These are phyloP conservation scores for Pezizomycotina sp. DNA, from an alignment of 2,329 filamentous ascomycete genomes.

Conservation along the genomic window DNA sequence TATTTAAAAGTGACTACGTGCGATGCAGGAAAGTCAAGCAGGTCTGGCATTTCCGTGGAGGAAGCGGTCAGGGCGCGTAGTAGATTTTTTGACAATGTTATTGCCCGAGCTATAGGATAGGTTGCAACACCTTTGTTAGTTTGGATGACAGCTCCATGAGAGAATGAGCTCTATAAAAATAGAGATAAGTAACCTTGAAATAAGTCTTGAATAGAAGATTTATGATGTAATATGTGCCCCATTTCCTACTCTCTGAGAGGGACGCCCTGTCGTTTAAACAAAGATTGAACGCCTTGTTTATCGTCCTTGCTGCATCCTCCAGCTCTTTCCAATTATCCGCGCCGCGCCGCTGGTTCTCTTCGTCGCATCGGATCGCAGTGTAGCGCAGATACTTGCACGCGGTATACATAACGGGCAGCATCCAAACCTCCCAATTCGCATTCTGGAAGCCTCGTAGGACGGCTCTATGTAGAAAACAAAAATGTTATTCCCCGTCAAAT, in stretches of 20 bases:
- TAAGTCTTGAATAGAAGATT: slow-evolving; percentile 97
- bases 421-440: slow-evolving; percentile 69
- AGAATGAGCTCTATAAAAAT: neutral
- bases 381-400: slow-evolving; percentile 70
- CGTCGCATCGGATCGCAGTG: slow-evolving; percentile 83
- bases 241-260: slow-evolving; percentile 82
- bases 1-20: slow-evolving; percentile 94
- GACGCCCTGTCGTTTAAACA: slow-evolving; percentile 79
- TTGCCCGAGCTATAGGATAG: slow-evolving; percentile 47
- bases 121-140: slow-evolving; percentile 1
- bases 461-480: slow-evolving; percentile 32
- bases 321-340: slow-evolving; percentile 65
- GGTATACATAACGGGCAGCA: slow-evolving; percentile 75
- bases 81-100: slow-evolving; percentile 78
- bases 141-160: neutral
- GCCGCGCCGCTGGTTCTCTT: slow-evolving; percentile 43
- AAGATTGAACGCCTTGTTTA: slow-evolving; percentile 82
- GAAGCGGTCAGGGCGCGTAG: slow-evolving; percentile 68
- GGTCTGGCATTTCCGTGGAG: slow-evolving; percentile 59
- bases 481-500: neutral
- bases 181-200: slow-evolving; percentile 46
- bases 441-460: slow-evolving; percentile 69
- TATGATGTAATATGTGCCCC: slow-evolving; percentile 89
- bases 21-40: slow-evolving; percentile 67
- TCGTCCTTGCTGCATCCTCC: slow-evolving; percentile 74